Conservation (phyloP, 1,139 yeast species). For the Geotrichum fermentans region DNA sequence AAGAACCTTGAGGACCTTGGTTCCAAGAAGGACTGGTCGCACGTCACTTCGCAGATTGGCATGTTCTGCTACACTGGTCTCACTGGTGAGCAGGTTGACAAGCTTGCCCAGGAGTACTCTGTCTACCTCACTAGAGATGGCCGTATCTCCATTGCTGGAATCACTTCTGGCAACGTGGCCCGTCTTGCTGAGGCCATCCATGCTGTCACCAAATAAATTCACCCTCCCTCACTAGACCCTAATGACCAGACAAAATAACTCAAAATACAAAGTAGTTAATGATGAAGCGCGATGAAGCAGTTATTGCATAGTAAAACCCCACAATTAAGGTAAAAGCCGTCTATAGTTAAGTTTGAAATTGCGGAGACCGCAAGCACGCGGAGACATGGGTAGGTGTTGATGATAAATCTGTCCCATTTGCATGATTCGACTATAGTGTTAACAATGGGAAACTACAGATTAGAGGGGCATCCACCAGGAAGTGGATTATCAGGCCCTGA, state of each 20-base stretch:
- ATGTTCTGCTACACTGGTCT: slow-evolving; percentile 96
- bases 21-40: slow-evolving; percentile 92
- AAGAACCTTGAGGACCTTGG: slow-evolving; percentile 55
- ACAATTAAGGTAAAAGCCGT: too few species aligned
- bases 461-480: too few species aligned
- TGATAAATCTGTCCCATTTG: too few species aligned
- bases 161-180: slow-evolving; percentile 73
- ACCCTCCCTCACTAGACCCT: not conserved
- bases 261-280: too few species aligned
- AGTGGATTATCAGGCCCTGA: too few species aligned
- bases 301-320: too few species aligned
- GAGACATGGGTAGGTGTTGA: too few species aligned
- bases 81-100: slow-evolving; percentile 68
- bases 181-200: slow-evolving; percentile 80
- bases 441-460: too few species aligned
- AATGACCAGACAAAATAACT: too few species aligned
- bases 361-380: too few species aligned
- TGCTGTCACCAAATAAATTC: slow-evolving; percentile 21
- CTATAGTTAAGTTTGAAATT: too few species aligned
- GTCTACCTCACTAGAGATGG: slow-evolving; percentile 69
- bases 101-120: slow-evolving; percentile 72
- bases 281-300: not conserved
- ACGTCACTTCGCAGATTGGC: slow-evolving; percentile 86
- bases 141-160: slow-evolving; percentile 90
- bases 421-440: too few species aligned